Base-by-base conservation (phyloP, 768 basidiomycete genomes). In the Macrolepiota fuliginosa region DNA sequence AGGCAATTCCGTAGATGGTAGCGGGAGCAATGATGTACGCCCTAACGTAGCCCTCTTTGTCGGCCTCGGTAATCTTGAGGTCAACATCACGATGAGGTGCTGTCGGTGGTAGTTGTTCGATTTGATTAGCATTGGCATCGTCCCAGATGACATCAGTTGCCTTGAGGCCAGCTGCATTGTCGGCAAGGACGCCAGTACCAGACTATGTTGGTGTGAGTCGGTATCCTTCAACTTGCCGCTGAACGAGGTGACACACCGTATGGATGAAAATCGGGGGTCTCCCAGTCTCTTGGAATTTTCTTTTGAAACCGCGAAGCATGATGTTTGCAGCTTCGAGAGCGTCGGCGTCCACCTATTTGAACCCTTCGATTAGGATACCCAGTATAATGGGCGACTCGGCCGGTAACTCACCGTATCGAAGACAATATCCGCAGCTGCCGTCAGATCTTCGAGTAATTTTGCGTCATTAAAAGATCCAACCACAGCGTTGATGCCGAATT, bases 1-100 rank as follows among this genome's bases (percentile, higher is more conserved):
- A 68, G 0, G 83, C 80, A 10, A 78, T 69, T 35, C 82, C 84
- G 62, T 82, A 87, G 49, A 86, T 81, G 1, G 81, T 84, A 1
- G 79, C 73, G 0, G 85, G 84, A 13, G 83, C 65, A 54, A 87
- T 66, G 58, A 86, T 84, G 68, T 84, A 82, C 0, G 81, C 76
- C 57, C 76, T 76, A 32, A 79, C 76, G 68, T 81, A 85, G 15
- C 82, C 85, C 73, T 80, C 71, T 40, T 73, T 72, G 63, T 83
- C 80, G 2, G 83, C 85, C 4, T 76, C 74, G 4, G 82, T 72
- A 39, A 86, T 59, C 3, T 70, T 66, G 24, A 81, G 66, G 62
- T 87, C 87, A 2, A 87, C 81, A 17, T 73, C 62, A 42, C 83
- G 79, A 65, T 86, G 84, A 0, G 73, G 71, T 57, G 80, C 79